Evolutionary conservation across 768 basidiomycete species (phyloP).

Genomic region (Tricholoma furcatifolium): DNA sequence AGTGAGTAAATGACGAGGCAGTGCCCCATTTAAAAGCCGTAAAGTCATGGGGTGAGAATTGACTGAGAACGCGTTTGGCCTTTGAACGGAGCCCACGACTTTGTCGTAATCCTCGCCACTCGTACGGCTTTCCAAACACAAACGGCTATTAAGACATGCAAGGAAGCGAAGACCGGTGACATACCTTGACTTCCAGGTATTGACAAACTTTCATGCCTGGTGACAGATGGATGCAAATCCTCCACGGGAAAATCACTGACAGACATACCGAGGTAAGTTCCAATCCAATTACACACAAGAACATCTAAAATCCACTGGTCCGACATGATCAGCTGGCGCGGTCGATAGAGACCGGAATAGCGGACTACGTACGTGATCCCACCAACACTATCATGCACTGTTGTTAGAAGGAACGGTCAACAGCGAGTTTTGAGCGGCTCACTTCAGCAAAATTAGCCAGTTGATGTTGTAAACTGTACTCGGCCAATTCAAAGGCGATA

Average conservation of each 20-base stretch:
- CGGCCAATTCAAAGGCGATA: conserved; percentile 85
- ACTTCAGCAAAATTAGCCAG: conserved; percentile 88
- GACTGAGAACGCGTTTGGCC: conserved; percentile 74
- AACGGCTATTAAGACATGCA: conserved; percentile 1
- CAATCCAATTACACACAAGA: conserved; percentile 84
- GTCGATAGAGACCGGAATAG: conserved; percentile 1
- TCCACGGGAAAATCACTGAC: not conserved
- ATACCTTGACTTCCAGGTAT: conserved; percentile 84
- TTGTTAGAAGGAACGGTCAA: conserved; percentile 13
- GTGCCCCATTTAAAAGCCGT: conserved; percentile 90
- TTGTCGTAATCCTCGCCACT: conserved; percentile 82
- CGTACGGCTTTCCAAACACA: conserved; percentile 58
- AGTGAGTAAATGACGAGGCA: conserved; percentile 69
- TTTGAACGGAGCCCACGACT: conserved; percentile 77
- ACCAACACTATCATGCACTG: conserved; percentile 77
- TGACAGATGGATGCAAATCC: conserved; percentile 10
- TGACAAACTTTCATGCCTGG: conserved; percentile 86
- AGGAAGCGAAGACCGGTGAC: conserved; percentile 14
- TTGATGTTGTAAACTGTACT: conserved; percentile 87
- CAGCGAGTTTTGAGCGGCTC: conserved; percentile 23
- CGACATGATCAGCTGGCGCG: conserved; percentile 10
- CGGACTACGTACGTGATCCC: conserved; percentile 73
- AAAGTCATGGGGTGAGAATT: conserved; percentile 87
- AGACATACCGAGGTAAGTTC: conserved; percentile 71
- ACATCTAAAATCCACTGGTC: conserved; percentile 84